These are phyloP conservation scores for Phytophthora ohioensis DNA, from an alignment of 352 stramenopile genomes.

Conservation along the genomic window DNA sequence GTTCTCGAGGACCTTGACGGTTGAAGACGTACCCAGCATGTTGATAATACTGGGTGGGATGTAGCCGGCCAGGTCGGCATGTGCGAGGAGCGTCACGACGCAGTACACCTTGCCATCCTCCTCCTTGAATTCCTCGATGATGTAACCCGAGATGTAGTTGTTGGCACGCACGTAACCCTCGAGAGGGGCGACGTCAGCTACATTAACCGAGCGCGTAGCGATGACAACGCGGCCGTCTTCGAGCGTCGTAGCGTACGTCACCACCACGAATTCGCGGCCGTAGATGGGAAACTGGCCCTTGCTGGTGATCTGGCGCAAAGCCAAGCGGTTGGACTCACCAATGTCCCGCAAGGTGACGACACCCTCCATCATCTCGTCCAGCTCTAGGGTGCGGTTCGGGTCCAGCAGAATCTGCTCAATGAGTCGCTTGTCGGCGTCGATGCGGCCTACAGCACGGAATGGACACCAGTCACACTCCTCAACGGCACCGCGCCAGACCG, in stretches of 20 bases:
- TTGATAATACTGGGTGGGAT: conserved; percentile 85
- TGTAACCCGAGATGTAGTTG: conserved; percentile 82
- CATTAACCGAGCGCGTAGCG: conserved; percentile 67
- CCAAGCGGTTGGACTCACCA: conserved; percentile 63
- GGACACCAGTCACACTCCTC: conserved; percentile 71
- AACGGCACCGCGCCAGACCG: conserved; percentile 75
- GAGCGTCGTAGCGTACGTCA: conserved; percentile 66
- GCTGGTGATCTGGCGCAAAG: conserved; percentile 76
- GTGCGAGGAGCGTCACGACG: conserved; percentile 77
- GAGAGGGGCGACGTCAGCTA: conserved; percentile 53
- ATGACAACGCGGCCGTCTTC: conserved; percentile 68
- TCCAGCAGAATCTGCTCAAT: conserved; percentile 74
- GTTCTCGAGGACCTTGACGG: conserved; percentile 81
- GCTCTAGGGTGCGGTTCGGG: conserved; percentile 65
- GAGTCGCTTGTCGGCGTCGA: conserved; percentile 60
- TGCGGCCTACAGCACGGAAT: conserved; percentile 67
- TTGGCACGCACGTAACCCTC: conserved; percentile 74
- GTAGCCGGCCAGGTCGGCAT: conserved; percentile 82
- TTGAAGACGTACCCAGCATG: conserved; percentile 87
- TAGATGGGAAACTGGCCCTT: conserved; percentile 84
- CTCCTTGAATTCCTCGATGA: conserved; percentile 70
- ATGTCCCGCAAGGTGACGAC: conserved; percentile 62
- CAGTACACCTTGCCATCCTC: conserved; percentile 61
- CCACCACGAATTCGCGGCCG: conserved; percentile 76
- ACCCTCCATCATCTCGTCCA: conserved; percentile 86